These are phyloP conservation scores for Lachancea nothofagi DNA, from an alignment of 805 yeast species.

Conservation along the genomic window DNA sequence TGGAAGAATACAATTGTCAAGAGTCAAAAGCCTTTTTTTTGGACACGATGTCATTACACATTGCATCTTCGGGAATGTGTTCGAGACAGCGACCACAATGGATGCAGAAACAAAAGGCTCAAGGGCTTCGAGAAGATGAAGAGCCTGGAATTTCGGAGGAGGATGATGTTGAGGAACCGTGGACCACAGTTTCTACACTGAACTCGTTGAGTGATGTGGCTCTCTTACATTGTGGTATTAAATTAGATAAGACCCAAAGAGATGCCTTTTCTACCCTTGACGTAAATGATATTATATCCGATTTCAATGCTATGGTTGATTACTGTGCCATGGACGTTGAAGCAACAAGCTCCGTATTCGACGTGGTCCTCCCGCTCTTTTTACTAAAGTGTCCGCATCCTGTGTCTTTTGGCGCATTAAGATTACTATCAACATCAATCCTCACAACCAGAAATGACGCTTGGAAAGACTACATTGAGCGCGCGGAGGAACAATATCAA, in stretches of 20 bases:
- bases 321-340: slow-evolving; percentile 86
- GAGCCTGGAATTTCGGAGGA: slow-evolving; percentile 54
- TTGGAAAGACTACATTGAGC: slow-evolving; percentile 70
- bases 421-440: slow-evolving; percentile 65
- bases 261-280: slow-evolving; percentile 56
- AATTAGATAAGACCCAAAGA: slow-evolving; percentile 61
- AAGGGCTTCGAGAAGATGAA: slow-evolving; percentile 18
- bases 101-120: slow-evolving; percentile 47
- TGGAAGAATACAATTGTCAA: slow-evolving; percentile 71
- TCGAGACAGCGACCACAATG: slow-evolving; percentile 83
- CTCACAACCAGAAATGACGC: slow-evolving; percentile 62
- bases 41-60: slow-evolving; percentile 91
- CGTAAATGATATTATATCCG: slow-evolving; percentile 46
- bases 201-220: slow-evolving; percentile 81
- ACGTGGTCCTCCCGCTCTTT: slow-evolving; percentile 65
- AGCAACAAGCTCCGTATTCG: slow-evolving; percentile 66
- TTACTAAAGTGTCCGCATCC: slow-evolving; percentile 79
- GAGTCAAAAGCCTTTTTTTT: slow-evolving; percentile 70
- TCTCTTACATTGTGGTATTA: slow-evolving; percentile 64
- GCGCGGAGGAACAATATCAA: slow-evolving; percentile 63
- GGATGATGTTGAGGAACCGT: slow-evolving; percentile 73
- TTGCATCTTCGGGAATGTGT: slow-evolving; percentile 87
- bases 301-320: slow-evolving; percentile 55
- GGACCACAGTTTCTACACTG: slow-evolving; percentile 72
- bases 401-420: slow-evolving; percentile 82